A percentile compares a stretch with the other conserved stretches of the same genome.
These are phyloP conservation scores for Maudiozyma pseudohumilis DNA, from an alignment of 805 yeast genomes.

Conservation along the genomic window DNA sequence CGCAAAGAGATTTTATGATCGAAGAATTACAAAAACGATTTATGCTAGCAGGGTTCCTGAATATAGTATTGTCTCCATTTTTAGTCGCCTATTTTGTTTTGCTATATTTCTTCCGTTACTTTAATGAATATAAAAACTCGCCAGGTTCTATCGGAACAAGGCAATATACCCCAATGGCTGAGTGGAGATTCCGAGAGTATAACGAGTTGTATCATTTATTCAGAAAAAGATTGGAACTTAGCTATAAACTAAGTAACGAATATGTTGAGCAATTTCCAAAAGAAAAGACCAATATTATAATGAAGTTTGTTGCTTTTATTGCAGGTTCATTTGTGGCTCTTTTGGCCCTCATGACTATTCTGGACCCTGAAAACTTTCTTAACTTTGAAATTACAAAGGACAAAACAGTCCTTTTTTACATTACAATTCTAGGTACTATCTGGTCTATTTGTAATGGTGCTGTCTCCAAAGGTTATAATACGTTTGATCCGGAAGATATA, in stretches of 20 bases:
- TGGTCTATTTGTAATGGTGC: conserved; percentile 77
- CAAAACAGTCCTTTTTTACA: conserved; percentile 74
- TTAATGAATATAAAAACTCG: conserved; percentile 82
- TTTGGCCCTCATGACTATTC: conserved; percentile 60
- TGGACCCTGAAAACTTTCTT: conserved; percentile 86
- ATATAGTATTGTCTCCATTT: conserved; percentile 75
- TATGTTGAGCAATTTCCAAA: conserved; percentile 91
- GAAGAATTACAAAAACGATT: conserved; percentile 70
- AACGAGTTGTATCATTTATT: conserved; percentile 89
- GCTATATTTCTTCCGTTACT: conserved; percentile 79
- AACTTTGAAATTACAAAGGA: conserved; percentile 81
- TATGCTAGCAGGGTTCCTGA: conserved; percentile 77
- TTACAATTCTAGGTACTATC: conserved; percentile 77
- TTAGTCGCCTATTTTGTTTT: conserved; percentile 73
- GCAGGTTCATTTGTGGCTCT: conserved; percentile 87
- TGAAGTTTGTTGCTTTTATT: conserved; percentile 59
- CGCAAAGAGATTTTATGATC: conserved; percentile 54
- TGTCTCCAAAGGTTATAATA: conserved; percentile 51
- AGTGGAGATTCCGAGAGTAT: conserved; percentile 90
- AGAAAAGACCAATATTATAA: conserved; percentile 46
- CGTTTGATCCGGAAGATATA: conserved; percentile 92
- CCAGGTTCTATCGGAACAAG: conserved; percentile 77
- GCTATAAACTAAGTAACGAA: conserved; percentile 68
- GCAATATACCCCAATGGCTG: conserved; percentile 88
- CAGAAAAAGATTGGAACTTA: conserved; percentile 63